phyloP scores from a whole-genome alignment of 2,329 filamentous ascomycete species.

The Penicillium sp. region DNA sequence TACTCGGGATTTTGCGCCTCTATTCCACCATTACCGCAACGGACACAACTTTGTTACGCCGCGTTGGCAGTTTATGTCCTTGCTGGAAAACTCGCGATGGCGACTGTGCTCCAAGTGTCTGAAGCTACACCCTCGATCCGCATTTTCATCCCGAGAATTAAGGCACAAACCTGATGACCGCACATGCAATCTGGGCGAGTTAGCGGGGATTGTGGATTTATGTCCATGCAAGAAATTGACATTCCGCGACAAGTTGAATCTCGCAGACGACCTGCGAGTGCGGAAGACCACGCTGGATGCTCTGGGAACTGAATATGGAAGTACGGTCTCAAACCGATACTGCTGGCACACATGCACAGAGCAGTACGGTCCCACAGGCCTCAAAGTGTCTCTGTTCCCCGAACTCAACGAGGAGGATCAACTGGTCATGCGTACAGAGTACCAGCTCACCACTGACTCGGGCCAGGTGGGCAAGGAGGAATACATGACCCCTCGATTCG shows the following conservation, averaged over 20 bases:
- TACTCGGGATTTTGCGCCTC: constrained; percentile 38
- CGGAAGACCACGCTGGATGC: constrained; percentile 28
- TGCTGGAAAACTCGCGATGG: constrained; percentile 39
- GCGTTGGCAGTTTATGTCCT: constrained; percentile 38
- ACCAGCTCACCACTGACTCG: constrained; percentile 34
- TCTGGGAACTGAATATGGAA: constrained; percentile 30
- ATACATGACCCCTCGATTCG: constrained; percentile 41
- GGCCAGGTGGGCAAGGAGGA: constrained; percentile 40
- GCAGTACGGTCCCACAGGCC: constrained; percentile 34
- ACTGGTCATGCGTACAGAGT: constrained; percentile 38
- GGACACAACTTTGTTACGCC: constrained; percentile 37
- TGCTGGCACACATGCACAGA: constrained; percentile 41
- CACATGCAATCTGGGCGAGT: constrained; percentile 34
- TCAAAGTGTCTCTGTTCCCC: constrained; percentile 38
- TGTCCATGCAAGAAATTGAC: constrained; percentile 44
- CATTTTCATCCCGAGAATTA: constrained; percentile 36
- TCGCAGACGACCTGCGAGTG: constrained; percentile 34
- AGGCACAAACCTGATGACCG: constrained; percentile 33
- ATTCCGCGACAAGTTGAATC: constrained; percentile 38
- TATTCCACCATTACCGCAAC: constrained; percentile 42
- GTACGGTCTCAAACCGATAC: constrained; percentile 31
- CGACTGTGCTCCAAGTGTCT: constrained; percentile 38
- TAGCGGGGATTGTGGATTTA: constrained; percentile 40
- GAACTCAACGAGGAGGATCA: constrained; percentile 34
- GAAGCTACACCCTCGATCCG: constrained; percentile 38